Base-by-base conservation (phyloP, 2,329 filamentous ascomycete genomes). In the Aspergillus sp. region DNA sequence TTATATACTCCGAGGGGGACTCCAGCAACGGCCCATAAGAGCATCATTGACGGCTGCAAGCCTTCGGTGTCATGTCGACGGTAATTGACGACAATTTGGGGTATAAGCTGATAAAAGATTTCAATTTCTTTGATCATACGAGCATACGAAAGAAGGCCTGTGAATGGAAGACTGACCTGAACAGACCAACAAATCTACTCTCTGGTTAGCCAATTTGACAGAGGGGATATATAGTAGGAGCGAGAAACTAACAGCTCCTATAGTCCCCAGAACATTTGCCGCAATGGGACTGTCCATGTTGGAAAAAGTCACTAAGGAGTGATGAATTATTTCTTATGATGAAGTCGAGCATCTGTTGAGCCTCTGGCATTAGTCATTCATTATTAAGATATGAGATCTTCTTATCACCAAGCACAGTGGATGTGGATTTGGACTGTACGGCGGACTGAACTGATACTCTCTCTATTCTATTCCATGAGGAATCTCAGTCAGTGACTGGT, bases 1-100 rank as follows among this genome's bases (percentile, higher is more conserved):
- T 78, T 79, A 60, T 80, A 80, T 8, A 79, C 75, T 2, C 83
- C 83, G 0, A 86, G 69, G 0, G 82, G 82, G 0, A 86, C 78
- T 0, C 83, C 83, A 1, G 83, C 83, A 0, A 81, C 80, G 76
- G 58, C 57, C 58, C 83, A 86, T 2, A 85, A 71, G 60, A 86
- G 76, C 82, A 86, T 86, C 82, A 86, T 85, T 0, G 79, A 79
- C 0, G 79, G 75, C 43, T 85, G 82, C 0, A 86, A 70, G 0
- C 82, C 83, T 0, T 72, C 76, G 1, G 82, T 81, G 68, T 84
- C 74, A 60, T 85, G 81, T 1, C 82, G 72, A 4, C 77, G 74
- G 56, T 82, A 80, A 57, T 87, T 87, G 56, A 85, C 77, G 32
- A 82, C 62, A 42, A 86, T 85, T 59, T 87, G 83, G 0, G 83